phyloP scores from a whole-genome alignment of 106 monocot species.

The Triglochin maritima region DNA sequence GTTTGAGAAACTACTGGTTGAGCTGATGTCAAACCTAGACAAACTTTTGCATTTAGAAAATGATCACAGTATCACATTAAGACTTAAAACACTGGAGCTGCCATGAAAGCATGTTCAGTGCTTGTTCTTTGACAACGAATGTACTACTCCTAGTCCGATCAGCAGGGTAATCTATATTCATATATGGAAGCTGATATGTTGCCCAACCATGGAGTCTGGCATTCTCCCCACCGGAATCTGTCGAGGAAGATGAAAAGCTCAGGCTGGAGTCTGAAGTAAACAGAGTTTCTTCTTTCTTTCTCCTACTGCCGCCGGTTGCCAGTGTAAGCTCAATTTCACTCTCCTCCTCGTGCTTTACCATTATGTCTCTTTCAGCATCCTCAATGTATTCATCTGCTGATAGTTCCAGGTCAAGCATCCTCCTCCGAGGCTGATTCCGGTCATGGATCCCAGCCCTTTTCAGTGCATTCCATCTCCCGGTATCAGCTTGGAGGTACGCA shows the following conservation, averaged over 20 bases:
- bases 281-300: conserved; percentile 18
- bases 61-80: neutral
- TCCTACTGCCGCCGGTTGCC: conserved; percentile 37
- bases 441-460: neutral
- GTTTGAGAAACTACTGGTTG: neutral
- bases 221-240: conserved; percentile 24
- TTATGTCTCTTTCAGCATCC: conserved; percentile 16
- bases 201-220: conserved; percentile 16
- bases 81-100: conserved; percentile 34
- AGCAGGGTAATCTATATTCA: conserved; percentile 6
- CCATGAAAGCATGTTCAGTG: conserved; percentile 44
- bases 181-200: conserved; percentile 12
- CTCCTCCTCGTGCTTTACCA: conserved; percentile 12
- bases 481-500: neutral
- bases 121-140: conserved; percentile 11
- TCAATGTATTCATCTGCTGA: conserved; percentile 10
- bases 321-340: conserved; percentile 45
- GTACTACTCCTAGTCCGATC: conserved; percentile 13
- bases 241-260: conserved; percentile 39
- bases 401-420: conserved; percentile 12
- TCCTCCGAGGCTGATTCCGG: neutral
- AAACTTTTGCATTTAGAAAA: neutral
- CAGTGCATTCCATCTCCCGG: neutral
- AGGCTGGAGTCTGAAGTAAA: conserved; percentile 28
- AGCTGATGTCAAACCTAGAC: neutral